Percentiles rank a stretch among this genome's conserved stretches.
These are phyloP conservation scores for Auriscalpium microsporum DNA, from an alignment of 768 basidiomycete species.

Conservation along the genomic window DNA sequence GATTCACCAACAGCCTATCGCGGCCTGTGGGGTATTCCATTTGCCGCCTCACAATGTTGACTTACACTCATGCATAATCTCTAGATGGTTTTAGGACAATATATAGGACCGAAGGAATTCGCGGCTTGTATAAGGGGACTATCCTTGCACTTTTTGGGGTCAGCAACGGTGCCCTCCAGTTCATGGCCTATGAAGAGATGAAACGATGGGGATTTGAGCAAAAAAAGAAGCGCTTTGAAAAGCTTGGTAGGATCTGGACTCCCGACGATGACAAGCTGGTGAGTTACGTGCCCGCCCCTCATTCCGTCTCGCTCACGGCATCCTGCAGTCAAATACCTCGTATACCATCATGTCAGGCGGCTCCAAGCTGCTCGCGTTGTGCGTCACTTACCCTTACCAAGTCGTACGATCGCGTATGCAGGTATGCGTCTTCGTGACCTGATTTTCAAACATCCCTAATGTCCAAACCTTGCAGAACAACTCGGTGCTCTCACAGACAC, in stretches of 20 bases:
- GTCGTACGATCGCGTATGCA: conserved; percentile 92
- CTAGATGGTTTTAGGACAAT: conserved; percentile 70
- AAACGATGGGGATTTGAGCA: conserved; percentile 82
- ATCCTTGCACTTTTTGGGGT: conserved; percentile 85
- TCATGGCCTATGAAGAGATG: conserved; percentile 94
- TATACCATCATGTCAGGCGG: conserved; percentile 90
- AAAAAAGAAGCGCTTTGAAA: conserved; percentile 55
- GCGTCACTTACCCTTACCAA: conserved; percentile 93
- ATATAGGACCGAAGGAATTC: conserved; percentile 60
- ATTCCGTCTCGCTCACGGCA: background rate
- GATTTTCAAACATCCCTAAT: background rate
- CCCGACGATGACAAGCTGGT: conserved; percentile 82
- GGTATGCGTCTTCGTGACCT: conserved; percentile 33
- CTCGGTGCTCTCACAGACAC: conserved; percentile 33
- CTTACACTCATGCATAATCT: background rate
- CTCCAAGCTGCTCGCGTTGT: conserved; percentile 80
- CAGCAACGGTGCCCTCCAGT: conserved; percentile 90
- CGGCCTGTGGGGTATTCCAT: conserved; percentile 60
- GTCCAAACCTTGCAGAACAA: conserved; percentile 43
- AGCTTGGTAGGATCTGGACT: conserved; percentile 55
- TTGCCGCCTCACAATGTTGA: conserved; percentile 5
- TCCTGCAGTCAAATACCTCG: conserved; percentile 72
- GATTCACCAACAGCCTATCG: conserved; percentile 68
- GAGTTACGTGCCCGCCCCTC: conserved; percentile 22
- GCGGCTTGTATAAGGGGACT: conserved; percentile 84